These are phyloP conservation scores for Pascua sp. DNA, from an alignment of 1,284 basidiomycete species.

Conservation along the genomic window DNA sequence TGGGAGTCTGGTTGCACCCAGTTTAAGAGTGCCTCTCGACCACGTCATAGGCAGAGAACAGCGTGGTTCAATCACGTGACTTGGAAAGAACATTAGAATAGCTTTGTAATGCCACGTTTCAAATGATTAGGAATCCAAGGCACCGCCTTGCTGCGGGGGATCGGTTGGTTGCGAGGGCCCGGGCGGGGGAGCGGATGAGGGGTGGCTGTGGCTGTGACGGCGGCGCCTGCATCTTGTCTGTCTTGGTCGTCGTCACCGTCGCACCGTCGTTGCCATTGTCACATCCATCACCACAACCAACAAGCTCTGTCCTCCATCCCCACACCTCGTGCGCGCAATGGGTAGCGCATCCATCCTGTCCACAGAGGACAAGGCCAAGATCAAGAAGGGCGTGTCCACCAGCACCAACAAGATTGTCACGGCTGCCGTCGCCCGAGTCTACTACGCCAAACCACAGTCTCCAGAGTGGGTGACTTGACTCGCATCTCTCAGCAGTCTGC, in stretches of 20 bases:
- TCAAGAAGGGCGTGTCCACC: slow-evolving; percentile 63
- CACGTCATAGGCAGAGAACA: too few relatives aligned
- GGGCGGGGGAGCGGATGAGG: too few relatives aligned
- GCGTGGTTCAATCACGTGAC: too few relatives aligned
- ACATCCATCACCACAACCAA: not conserved
- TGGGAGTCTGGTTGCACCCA: too few relatives aligned
- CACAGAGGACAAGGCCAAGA: slow-evolving; percentile 68
- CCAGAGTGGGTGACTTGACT: slow-evolving; percentile 24
- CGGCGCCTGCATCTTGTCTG: too few relatives aligned
- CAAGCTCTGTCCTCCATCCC: not conserved
- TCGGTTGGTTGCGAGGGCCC: too few relatives aligned
- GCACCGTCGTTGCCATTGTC: not conserved
- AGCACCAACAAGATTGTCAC: slow-evolving; percentile 65
- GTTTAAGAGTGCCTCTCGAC: too few relatives aligned
- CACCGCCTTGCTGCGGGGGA: too few relatives aligned
- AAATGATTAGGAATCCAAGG: too few relatives aligned
- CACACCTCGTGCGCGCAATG: slow-evolving; percentile 15
- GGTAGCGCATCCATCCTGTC: slow-evolving; percentile 53
- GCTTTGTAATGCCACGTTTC: too few relatives aligned
- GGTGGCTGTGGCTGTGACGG: too few relatives aligned
- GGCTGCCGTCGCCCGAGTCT: slow-evolving; percentile 77
- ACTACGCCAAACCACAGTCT: slow-evolving; percentile 56
- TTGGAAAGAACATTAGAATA: too few relatives aligned
- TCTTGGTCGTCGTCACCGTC: not conserved
- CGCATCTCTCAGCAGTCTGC: not conserved